Evolutionary conservation across 2,329 filamentous ascomycete genomes (phyloP), one percentile per base, ranked within the genome.

Genomic region (Coniella vitis): DNA sequence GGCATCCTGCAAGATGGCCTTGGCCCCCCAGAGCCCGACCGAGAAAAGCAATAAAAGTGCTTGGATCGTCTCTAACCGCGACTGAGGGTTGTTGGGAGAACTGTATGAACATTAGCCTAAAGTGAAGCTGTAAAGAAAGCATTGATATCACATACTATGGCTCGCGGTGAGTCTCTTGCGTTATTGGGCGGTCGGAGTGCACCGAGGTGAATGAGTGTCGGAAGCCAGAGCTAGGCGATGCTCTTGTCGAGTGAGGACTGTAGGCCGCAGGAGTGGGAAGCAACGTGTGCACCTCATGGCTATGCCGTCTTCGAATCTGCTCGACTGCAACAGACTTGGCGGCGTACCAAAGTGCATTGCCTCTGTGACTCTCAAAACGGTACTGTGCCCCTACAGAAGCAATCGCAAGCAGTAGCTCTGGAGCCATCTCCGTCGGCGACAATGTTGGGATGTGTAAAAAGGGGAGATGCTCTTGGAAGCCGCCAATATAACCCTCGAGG

Each of bases 381-480:
- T 84, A 85, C 56, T 83, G 80, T 0, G 82, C 82, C 12, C 82
- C 82, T 2, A 87, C 77, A 0, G 84, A 81, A 19, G 84, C 69
- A 14, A 87, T 76, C 0, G 83, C 83, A 22, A 89, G 66, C 4
- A 86, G 67, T 4, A 88, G 67, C 61, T 87, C 85, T 0, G 83
- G 76, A 0, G 82, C 78, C n/a, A 80, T 73, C n/a, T 81, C 76
- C 7, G 76, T 75, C 0, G 82, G 75, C 2, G 73, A 71, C 40
- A 87, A 70, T 0, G 83, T 87, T 0, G 84, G 79, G 4, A 86
- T 66, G 60, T 89, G 84, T 22, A 88, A 68, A 53, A 87, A 79
- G 0, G 76, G 77, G 36, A 80, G 69, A 52, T 79, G 75, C 21
- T 75, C 70, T 49, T 80, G 63, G 50, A 87, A 86, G 0, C 83